These are phyloP conservation scores for Diaporthe vaccinii DNA, from an alignment of 2,329 filamentous ascomycete species.

Conservation along the genomic window DNA sequence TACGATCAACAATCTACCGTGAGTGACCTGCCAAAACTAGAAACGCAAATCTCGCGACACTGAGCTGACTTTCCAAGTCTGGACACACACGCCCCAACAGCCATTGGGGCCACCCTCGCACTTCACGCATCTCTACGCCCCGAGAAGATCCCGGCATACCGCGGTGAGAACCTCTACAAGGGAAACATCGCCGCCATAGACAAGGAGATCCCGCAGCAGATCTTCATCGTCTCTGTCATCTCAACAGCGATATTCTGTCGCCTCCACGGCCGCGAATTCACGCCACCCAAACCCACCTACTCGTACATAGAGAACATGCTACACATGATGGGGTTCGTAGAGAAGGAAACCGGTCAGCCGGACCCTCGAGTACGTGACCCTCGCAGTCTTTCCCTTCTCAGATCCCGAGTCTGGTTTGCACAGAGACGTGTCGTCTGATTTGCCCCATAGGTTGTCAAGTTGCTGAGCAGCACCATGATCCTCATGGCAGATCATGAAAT, in stretches of 20 bases:
- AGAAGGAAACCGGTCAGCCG: background rate
- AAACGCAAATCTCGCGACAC: background rate
- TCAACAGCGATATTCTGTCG: conserved; percentile 10
- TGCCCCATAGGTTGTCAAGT: background rate
- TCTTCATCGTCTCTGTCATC: background rate
- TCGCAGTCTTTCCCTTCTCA: background rate
- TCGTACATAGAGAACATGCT: conserved; percentile 23
- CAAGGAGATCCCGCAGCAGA: background rate
- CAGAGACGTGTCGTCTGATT: background rate
- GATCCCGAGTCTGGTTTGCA: no score
- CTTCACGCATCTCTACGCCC: background rate
- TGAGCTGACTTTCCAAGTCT: background rate
- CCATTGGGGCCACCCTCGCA: conserved; percentile 5
- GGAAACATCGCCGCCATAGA: background rate
- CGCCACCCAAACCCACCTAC: background rate
- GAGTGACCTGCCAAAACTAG: background rate
- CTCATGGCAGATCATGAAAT: conserved; percentile 22
- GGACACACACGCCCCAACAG: conserved; percentile 8
- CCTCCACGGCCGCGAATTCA: conserved; percentile 23
- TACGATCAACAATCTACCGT: conserved; percentile 16
- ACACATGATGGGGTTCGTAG: conserved; percentile 13
- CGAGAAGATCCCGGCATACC: conserved; percentile 11
- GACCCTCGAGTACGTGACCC: background rate
- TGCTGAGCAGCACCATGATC: conserved; percentile 4
- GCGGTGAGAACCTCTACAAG: conserved; percentile 10